Percentiles rank a stretch among this genome's conserved stretches.
Evolutionary conservation across 2,329 filamentous ascomycete genomes (phyloP).

Genomic region (Fusarium begoniae): DNA sequence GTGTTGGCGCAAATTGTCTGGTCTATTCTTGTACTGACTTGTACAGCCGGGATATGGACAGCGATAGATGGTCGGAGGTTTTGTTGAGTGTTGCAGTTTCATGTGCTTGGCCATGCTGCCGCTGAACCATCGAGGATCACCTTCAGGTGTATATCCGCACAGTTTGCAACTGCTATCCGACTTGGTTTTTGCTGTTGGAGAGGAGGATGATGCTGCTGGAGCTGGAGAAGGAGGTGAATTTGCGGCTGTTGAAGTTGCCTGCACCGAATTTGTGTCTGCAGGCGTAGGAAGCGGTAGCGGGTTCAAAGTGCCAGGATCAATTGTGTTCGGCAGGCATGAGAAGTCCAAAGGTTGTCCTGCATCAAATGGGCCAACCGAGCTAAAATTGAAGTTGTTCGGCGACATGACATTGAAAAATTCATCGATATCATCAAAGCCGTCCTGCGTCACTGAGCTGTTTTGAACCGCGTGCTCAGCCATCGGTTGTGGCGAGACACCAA

Average conservation of each 20-base stretch:
- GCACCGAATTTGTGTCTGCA: constrained; percentile 28
- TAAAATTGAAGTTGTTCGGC: constrained; percentile 32
- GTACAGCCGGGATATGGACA: constrained; percentile 64
- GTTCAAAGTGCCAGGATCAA: constrained; percentile 25
- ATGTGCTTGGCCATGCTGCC: constrained; percentile 68
- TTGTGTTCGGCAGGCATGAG: constrained; percentile 8
- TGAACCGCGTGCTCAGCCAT: constrained; percentile 9
- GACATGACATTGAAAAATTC: constrained; percentile 27
- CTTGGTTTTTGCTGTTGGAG: constrained; percentile 50
- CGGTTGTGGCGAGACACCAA: constrained; percentile 32
- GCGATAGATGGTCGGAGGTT: constrained; percentile 60
- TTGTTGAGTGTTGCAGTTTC: constrained; percentile 61
- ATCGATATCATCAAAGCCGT: constrained; percentile 19
- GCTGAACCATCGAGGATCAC: constrained; percentile 66
- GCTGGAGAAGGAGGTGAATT: constrained; percentile 39
- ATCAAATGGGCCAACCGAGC: constrained; percentile 21
- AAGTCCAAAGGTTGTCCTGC: constrained; percentile 14
- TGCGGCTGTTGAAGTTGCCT: constrained; percentile 35
- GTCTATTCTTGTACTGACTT: constrained; percentile 64
- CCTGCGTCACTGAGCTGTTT: constrained; percentile 16
- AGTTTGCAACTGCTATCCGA: constrained; percentile 59
- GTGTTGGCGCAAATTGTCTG: constrained; percentile 65
- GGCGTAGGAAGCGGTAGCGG: constrained; percentile 37
- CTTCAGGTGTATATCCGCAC: constrained; percentile 65
- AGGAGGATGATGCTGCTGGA: constrained; percentile 9